Evolutionary conservation across 345 rosid genomes (phyloP).

Genomic region (Brassica cretica): DNA sequence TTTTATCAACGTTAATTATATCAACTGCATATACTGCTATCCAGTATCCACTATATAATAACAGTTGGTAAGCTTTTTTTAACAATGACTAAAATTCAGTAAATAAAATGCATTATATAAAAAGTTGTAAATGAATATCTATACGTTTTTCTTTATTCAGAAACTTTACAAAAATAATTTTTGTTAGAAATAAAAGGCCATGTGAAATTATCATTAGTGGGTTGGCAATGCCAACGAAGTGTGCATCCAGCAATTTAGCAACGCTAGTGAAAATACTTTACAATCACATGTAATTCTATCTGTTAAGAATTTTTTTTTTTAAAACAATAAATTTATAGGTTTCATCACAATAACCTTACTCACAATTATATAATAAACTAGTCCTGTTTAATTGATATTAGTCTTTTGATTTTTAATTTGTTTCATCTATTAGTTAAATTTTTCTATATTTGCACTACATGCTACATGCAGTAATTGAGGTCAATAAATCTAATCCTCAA

Average conservation of each 20-base stretch:
- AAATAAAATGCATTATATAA: background rate
- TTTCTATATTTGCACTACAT: background rate
- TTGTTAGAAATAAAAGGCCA: conserved; percentile 3
- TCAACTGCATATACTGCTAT: background rate
- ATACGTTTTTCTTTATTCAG: background rate
- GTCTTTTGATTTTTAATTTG: background rate
- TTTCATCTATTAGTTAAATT: background rate
- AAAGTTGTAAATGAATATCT: background rate
- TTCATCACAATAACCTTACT: background rate
- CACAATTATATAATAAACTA: background rate
- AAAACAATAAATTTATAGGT: background rate
- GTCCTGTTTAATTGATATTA: background rate
- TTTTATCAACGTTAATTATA: conserved; percentile 2
- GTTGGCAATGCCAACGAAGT: conserved; percentile 11
- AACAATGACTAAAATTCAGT: background rate
- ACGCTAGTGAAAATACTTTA: conserved; percentile 16
- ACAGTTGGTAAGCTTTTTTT: background rate
- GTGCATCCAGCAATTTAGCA: conserved; percentile 37
- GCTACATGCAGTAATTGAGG: background rate
- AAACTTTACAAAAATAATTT: background rate
- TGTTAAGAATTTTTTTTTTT: background rate
- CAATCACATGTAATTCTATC: conserved; percentile 20
- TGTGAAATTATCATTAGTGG: conserved; percentile 28
- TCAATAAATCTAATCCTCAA: background rate
- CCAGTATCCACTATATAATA: background rate